Percentiles rank a stretch among this genome's conserved stretches.
Conservation (phyloP, 2,329 filamentous ascomycete genomes). For the Pseudocercospora fijiensis region DNA sequence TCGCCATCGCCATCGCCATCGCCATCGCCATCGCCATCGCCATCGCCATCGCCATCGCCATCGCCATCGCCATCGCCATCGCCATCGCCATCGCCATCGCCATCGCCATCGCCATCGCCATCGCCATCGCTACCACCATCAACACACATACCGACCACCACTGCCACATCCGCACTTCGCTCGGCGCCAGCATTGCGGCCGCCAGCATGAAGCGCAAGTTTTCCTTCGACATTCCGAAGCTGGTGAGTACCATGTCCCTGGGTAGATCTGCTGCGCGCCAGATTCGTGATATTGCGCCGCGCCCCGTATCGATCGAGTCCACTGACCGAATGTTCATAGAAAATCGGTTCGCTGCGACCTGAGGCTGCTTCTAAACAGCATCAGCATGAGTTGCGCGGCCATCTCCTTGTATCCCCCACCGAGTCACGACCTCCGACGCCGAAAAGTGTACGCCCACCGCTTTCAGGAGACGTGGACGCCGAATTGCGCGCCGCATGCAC, state of each 20-base stretch:
- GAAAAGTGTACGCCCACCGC: conserved; percentile 46
- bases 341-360: conserved; percentile 10
- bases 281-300: not conserved
- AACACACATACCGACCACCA: not conserved
- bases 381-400: conserved; percentile 14
- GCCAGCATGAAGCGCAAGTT: conserved; percentile 46
- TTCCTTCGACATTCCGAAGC: conserved; percentile 44
- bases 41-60: not conserved
- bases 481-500: conserved; percentile 50
- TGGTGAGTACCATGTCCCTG: conserved; percentile 36
- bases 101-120: no score
- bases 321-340: conserved; percentile 11
- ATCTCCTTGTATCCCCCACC: conserved; percentile 22
- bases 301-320: not conserved
- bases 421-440: conserved; percentile 43
- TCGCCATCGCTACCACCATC: not conserved
- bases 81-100: not conserved
- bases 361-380: conserved; percentile 21
- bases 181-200: conserved; percentile 2
- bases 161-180: not conserved
- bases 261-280: conserved; percentile 8
- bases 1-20: not conserved
- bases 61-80: not conserved
- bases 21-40: not conserved
- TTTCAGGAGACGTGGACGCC: conserved; percentile 44